phyloP scores from a whole-genome alignment of 352 stramenopile species.

The Phytophthora europaea region DNA sequence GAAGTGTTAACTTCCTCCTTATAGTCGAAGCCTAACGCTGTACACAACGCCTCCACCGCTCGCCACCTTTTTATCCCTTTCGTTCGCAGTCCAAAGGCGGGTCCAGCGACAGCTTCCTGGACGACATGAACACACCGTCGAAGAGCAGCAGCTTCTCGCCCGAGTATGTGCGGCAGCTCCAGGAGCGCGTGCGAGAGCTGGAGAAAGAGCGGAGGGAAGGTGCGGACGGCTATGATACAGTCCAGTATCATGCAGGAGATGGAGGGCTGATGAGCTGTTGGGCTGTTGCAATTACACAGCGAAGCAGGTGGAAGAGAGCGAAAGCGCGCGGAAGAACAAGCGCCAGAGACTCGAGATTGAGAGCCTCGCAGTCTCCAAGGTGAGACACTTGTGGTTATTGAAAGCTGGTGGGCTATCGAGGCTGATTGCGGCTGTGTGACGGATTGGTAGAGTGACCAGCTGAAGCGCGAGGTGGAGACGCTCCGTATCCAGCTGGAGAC shows the following conservation, averaged over 20 bases:
- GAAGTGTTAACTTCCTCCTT: background rate
- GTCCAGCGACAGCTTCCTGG: constrained; percentile 44
- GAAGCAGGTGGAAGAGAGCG: constrained; percentile 35
- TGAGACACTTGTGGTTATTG: constrained; percentile 21
- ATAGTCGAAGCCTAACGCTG: background rate
- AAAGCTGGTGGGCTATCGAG: background rate
- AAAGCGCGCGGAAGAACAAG: constrained; percentile 47
- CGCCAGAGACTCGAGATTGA: constrained; percentile 69
- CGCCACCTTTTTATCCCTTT: background rate
- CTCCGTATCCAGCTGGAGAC: constrained; percentile 65
- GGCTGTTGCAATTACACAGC: constrained; percentile 31
- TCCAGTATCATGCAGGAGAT: background rate
- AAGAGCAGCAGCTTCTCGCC: constrained; percentile 18
- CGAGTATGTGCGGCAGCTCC: constrained; percentile 40
- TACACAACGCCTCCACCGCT: background rate
- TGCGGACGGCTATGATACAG: constrained; percentile 17
- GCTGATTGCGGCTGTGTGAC: constrained; percentile 1
- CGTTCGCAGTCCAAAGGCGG: constrained; percentile 27
- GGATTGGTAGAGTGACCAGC: constrained; percentile 49
- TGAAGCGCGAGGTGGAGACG: constrained; percentile 61
- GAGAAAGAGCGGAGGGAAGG: constrained; percentile 50
- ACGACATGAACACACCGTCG: constrained; percentile 46
- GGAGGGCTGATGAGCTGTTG: background rate
- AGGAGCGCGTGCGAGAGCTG: constrained; percentile 42
- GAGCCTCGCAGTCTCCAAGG: constrained; percentile 66